Conservation (phyloP, 306 rosid species). For the Acacia crassicarpa region DNA sequence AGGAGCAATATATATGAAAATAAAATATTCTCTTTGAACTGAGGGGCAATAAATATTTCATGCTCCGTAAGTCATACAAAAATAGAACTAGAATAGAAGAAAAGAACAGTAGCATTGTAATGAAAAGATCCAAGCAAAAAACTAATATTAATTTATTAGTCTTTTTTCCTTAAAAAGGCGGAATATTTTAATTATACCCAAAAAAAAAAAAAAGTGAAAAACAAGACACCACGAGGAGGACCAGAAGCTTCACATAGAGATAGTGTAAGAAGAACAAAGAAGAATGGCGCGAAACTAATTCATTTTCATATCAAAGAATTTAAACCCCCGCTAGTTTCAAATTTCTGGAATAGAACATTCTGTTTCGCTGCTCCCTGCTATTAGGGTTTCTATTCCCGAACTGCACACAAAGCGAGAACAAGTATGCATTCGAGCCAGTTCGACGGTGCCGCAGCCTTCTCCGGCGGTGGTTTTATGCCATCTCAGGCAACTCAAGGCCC, state of each 20-base stretch:
- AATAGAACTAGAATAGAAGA: too few relatives aligned
- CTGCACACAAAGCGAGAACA: background rate
- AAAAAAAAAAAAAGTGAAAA: too few relatives aligned
- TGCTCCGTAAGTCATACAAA: too few relatives aligned
- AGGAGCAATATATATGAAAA: fast-evolving
- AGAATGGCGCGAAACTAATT: conserved; percentile 34
- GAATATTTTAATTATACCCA: too few relatives aligned
- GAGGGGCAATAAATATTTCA: too few relatives aligned
- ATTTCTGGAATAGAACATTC: background rate
- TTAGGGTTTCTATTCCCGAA: conserved; percentile 1
- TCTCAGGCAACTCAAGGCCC: conserved; percentile 59
- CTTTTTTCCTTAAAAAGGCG: too few relatives aligned
- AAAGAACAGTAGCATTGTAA: too few relatives aligned
- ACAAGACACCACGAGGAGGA: too few relatives aligned
- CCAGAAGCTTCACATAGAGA: too few relatives aligned
- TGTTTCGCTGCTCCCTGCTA: background rate
- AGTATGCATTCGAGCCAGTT: conserved; percentile 66
- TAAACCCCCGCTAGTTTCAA: background rate
- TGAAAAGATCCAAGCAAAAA: too few relatives aligned
- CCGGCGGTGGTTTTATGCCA: conserved; percentile 94
- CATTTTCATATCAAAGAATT: background rate
- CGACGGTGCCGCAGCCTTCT: conserved; percentile 84
- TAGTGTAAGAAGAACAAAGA: background rate
- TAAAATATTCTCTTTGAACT: too few relatives aligned
- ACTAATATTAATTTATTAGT: too few relatives aligned